phyloP scores from a whole-genome alignment of 108 stramenopile species.

The Cyclotella kingstonii region DNA sequence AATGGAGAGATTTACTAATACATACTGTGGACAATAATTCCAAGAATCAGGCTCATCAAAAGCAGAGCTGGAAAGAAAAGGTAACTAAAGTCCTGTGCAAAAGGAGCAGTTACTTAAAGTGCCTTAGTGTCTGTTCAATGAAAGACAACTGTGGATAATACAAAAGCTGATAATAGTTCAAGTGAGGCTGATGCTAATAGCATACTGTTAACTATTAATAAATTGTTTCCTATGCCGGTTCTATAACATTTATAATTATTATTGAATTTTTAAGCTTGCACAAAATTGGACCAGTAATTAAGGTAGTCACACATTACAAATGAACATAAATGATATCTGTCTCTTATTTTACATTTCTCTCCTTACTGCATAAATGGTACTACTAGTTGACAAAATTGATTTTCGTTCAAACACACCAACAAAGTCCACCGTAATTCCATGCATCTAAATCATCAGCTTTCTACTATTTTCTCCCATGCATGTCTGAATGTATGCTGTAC shows the following conservation, averaged over 20 bases:
- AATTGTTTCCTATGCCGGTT: no score
- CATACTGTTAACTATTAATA: no score
- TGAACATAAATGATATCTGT: no score
- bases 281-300: no score
- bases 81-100: slow-evolving; percentile 26
- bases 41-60: slow-evolving; percentile 35
- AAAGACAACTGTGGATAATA: not conserved
- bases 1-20: slow-evolving; percentile 39
- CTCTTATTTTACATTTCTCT: no score
- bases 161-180: slow-evolving; percentile 9
- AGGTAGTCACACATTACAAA: no score
- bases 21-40: slow-evolving; percentile 24
- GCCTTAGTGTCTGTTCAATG: not conserved
- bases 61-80: slow-evolving; percentile 23
- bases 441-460: slow-evolving; percentile 35
- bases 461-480: slow-evolving; percentile 37
- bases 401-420: no score
- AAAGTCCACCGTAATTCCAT: no score
- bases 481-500: slow-evolving; percentile 38
- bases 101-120: slow-evolving; percentile 36
- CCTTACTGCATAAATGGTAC: no score
- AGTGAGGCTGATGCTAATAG: slow-evolving; percentile 29
- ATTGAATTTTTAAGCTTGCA: no score
- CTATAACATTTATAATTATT: no score
- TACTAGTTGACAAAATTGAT: no score